Percentiles rank a stretch among this genome's conserved stretches.
These are phyloP conservation scores for Glebionis coronaria DNA, from an alignment of 129 eudicot species.

Conservation along the genomic window DNA sequence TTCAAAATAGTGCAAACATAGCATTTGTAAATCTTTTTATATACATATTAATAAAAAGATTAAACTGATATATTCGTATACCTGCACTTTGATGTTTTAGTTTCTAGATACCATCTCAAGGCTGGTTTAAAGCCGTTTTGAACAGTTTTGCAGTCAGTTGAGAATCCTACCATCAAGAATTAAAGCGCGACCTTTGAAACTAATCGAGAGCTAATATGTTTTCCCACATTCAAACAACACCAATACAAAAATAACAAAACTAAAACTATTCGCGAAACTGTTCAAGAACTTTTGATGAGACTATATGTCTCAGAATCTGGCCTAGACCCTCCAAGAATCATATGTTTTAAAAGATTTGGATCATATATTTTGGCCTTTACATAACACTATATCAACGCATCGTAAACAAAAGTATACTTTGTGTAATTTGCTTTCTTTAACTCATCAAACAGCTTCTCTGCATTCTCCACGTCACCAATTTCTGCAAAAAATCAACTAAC, in stretches of 20 bases:
- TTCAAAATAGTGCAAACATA: no score
- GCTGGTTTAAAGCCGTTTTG: no score
- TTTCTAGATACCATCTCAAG: no score
- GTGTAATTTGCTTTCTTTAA: conserved; percentile 64
- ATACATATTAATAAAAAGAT: no score
- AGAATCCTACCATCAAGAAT: no score
- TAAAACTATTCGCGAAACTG: conserved; percentile 49
- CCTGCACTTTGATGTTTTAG: no score
- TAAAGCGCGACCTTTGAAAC: not conserved
- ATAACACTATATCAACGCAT: conserved; percentile 73
- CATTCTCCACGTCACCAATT: conserved; percentile 76
- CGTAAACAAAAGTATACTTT: conserved; percentile 77
- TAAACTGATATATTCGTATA: no score
- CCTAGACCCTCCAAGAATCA: conserved; percentile 92
- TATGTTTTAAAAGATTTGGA: conserved; percentile 70
- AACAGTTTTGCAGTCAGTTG: no score
- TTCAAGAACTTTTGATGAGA: conserved; percentile 72
- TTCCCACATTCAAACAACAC: not conserved
- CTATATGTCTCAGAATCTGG: conserved; percentile 96
- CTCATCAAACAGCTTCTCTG: conserved; percentile 79
- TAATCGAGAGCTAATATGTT: not conserved
- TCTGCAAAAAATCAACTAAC: conserved; percentile 63
- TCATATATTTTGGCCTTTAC: conserved; percentile 67
- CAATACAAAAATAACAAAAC: not conserved
- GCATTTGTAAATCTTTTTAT: no score